phyloP scores from a whole-genome alignment of 2,329 filamentous ascomycete genomes.

The Phialophora tarda region DNA sequence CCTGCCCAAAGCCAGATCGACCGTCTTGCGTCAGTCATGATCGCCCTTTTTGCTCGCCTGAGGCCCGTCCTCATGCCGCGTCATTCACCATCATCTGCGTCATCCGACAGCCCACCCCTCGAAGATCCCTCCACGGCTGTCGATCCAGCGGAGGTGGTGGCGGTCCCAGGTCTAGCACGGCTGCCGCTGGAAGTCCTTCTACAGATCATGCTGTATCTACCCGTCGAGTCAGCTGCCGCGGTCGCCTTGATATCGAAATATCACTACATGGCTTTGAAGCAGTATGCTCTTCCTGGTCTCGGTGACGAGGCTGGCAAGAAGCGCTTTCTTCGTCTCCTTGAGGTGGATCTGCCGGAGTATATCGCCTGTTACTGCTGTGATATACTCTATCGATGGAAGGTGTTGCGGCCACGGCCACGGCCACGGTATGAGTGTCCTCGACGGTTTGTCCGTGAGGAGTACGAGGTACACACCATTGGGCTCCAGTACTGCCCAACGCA shows the following conservation, averaged over 20 bases:
- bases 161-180: conserved; percentile 6
- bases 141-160: neutral
- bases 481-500: conserved; percentile 4
- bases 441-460: neutral
- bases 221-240: conserved; percentile 17
- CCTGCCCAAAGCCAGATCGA: conserved; percentile 9
- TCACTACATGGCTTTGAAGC: conserved; percentile 17
- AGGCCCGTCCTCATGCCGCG: conserved; percentile 1
- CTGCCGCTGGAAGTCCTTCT: conserved; percentile 21
- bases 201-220: conserved; percentile 18
- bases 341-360: conserved; percentile 20
- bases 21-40: conserved; percentile 13
- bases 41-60: conserved; percentile 16
- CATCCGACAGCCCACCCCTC: conserved; percentile 2
- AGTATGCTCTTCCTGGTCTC: conserved; percentile 5
- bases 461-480: neutral
- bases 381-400: conserved; percentile 17
- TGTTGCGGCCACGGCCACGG: neutral
- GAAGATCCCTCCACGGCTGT: conserved; percentile 6
- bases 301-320: conserved; percentile 8
- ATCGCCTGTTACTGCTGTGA: conserved; percentile 22
- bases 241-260: conserved; percentile 19
- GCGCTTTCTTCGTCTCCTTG: conserved; percentile 25
- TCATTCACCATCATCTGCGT: conserved; percentile 10
- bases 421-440: conserved; percentile 5